Evolutionary conservation across 2,329 filamentous ascomycete species (phyloP).

Genomic region (Ophiostoma tasmaniense): DNA sequence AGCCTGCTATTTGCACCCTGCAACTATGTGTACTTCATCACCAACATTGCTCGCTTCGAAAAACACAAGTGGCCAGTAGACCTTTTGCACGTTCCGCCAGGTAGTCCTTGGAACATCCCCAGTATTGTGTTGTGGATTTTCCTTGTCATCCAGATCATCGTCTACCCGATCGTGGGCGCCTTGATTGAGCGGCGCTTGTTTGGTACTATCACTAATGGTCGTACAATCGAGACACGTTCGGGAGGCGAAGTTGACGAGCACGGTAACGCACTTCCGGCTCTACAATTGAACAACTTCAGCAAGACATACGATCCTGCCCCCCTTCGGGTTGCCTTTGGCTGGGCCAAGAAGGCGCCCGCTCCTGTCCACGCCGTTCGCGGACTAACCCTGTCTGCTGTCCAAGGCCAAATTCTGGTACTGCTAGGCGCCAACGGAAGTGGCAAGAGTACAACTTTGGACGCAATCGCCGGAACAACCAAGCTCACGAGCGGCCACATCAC

Average conservation of each 20-base stretch:
- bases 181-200: conserved; percentile 66
- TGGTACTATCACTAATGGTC: conserved; percentile 59
- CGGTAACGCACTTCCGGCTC: conserved; percentile 38
- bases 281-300: conserved; percentile 63
- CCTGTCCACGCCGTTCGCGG: conserved; percentile 72
- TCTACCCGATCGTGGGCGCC: conserved; percentile 68
- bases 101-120: conserved; percentile 58
- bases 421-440: conserved; percentile 85
- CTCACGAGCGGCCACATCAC: conserved; percentile 68
- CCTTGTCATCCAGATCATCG: conserved; percentile 65
- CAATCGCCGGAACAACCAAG: conserved; percentile 73
- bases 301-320: conserved; percentile 67
- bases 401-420: conserved; percentile 77
- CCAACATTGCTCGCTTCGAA: conserved; percentile 71
- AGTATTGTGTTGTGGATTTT: conserved; percentile 74
- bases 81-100: conserved; percentile 52
- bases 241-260: conserved; percentile 25
- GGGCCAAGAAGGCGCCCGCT: conserved; percentile 42
- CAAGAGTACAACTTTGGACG: conserved; percentile 83
- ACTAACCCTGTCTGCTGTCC: conserved; percentile 60
- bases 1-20: conserved; percentile 77
- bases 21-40: conserved; percentile 75
- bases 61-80: conserved; percentile 50
- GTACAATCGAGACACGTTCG: conserved; percentile 38
- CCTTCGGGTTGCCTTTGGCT: conserved; percentile 45